Conservation (phyloP, 129 eudicot species). For the Helianthus tuberosus region DNA sequence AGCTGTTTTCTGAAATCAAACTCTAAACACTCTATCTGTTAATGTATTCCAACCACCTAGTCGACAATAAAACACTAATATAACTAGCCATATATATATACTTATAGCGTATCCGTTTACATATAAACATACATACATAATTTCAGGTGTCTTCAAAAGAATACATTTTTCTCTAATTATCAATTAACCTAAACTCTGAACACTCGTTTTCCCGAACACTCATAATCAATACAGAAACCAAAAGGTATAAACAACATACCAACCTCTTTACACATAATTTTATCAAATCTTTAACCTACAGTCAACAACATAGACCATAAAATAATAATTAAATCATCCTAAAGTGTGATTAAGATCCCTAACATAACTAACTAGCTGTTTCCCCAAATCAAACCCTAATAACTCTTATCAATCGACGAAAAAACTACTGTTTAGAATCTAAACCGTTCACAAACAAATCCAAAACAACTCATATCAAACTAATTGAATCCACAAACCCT, state of each 20-base stretch:
- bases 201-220: neutral
- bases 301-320: neutral
- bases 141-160: neutral
- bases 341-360: neutral
- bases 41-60: too few relatives aligned
- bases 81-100: conserved; percentile 23
- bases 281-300: neutral
- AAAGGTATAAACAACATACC: neutral
- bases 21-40: neutral
- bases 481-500: conserved; percentile 10
- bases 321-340: neutral
- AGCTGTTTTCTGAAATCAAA: conserved; percentile 15
- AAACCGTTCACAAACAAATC: conserved; percentile 8
- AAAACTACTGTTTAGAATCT: conserved; percentile 1
- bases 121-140: neutral
- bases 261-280: neutral
- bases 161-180: conserved; percentile 20
- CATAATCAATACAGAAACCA: neutral
- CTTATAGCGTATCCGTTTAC: neutral
- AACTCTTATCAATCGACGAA: neutral
- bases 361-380: neutral
- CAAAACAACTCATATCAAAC: conserved; percentile 1
- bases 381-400: conserved; percentile 11
- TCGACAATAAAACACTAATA: neutral
- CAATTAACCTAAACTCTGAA: conserved; percentile 5